Evolutionary conservation across 805 yeast species (phyloP), one percentile per base, ranked within the genome.

Genomic region (Spathaspora boniae): DNA sequence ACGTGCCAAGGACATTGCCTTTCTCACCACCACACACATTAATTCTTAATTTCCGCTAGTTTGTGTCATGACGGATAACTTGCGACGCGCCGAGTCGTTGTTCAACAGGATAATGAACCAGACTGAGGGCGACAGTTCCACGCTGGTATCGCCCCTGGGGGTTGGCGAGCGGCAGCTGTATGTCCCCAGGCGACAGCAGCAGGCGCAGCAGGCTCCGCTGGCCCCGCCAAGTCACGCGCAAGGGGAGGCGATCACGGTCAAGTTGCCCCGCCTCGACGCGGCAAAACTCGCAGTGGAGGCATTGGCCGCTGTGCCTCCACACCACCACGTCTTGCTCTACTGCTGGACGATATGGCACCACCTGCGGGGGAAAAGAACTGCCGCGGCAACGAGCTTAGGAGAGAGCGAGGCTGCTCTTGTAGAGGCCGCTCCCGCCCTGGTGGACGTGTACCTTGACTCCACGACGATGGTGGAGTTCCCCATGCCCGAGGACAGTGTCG

Each of bases 331-430:
- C 8, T 55, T 71, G 39, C 69, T 70, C 12, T 69, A 67, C 48
- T 62, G 72, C 46, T 71, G 77, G 77, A 62, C 72, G 20, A 53
- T 70, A 41, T 71, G 77, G 77, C 62, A 65, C 46, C 76, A 71
- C 44, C 56, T 63, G 16, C 45, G 74, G 37, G 43, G 46, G 26
- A 57, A 53, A 42, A 41, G 47, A 45, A 37, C 45, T 45, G 29
- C 43, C 46, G 47, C 48, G 32, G 40, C 38, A 18, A 28, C 44
- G 37, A 38, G 33, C 24, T 43, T 42, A 4, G 46, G 43, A 9
- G 53, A 45, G 9, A 26, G 37, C 9, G 32, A 37, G 7, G 54
- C 50, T 5, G 49, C 34, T 17, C 26, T 39, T 17, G 44, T 39
- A 16, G 44, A 33, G 11, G 33, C 33, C 18, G 28, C 35, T 12